Base-by-base conservation (phyloP, 139 green algal genomes). In the Pseudopediastrum boryanum region DNA sequence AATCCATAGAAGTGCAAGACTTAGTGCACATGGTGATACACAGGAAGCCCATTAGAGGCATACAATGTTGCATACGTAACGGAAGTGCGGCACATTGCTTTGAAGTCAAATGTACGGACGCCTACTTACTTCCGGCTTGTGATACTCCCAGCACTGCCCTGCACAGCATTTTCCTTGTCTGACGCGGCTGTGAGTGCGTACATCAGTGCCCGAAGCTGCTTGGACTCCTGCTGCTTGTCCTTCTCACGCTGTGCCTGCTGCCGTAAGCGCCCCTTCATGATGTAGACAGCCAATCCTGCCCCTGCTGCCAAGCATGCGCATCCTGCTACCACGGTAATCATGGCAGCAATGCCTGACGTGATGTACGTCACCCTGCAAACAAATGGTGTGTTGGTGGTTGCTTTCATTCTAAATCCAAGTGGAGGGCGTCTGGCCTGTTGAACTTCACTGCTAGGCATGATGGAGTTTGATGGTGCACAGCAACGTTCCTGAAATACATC, bases 151-250 rank as follows among this genome's bases (percentile, higher is more conserved):
- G 33, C 6, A 48, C 29, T 10, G 62, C 10, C 13, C 62, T 46
- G 33, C 62, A n/a, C 63, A 59, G 16, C 50, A 52, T 33, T 16
- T 33, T 56, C 27, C 9, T 5, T 21, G 35, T 65, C 48, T 31
- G 31, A 27, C 12, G 35, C 25, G 19, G 48, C 36, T 23, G 41
- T 46, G 12, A 83, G 39, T 25, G 77, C 77, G 54, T 78, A 63
- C 77, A 83, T 83, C 36, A 83, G 58, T 33, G 69, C 51, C 54
- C 71, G 64, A 54, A 83, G 33, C 67, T 77, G 77, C 77, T 71
- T 78, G n/a, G 27, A 25, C 29, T 77, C 67, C 76, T 71, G 43
- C 42, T 67, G 63, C 31, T 35, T 42, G 56, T 71, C 67, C 39
- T 83, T 77, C 31, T 83, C 77, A 25, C 66, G 69, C 54, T 48